phyloP scores from a whole-genome alignment of 2,329 filamentous ascomycete genomes.

The Ophiostoma pallidulum region DNA sequence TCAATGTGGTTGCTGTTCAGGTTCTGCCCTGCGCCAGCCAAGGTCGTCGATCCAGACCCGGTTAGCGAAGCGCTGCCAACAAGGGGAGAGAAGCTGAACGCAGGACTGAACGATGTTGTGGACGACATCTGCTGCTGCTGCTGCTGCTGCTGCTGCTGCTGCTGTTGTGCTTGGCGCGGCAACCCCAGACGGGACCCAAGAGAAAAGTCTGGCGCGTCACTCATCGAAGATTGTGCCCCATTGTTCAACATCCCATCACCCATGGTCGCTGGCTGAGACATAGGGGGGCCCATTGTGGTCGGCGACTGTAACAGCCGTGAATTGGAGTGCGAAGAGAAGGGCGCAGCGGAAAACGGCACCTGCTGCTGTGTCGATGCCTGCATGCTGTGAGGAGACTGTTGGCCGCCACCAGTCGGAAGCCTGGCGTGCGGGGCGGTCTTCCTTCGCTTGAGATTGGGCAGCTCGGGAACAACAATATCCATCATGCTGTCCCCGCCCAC shows the following conservation, averaged over 20 bases:
- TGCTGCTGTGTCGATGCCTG: slow-evolving; percentile 20
- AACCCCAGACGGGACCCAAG: neutral
- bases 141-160: slow-evolving; percentile 19
- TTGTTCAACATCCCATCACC: neutral
- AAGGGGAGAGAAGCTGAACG: slow-evolving; percentile 18
- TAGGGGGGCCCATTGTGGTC: neutral
- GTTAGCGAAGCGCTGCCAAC: neutral
- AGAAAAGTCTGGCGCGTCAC: neutral
- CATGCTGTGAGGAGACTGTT: slow-evolving; percentile 20
- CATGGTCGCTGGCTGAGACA: neutral
- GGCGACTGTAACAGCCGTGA: neutral
- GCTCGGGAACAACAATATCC: slow-evolving; percentile 18
- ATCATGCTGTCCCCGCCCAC: neutral
- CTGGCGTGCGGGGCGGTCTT: slow-evolving; percentile 31
- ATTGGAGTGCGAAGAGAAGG: neutral
- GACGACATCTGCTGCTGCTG: neutral
- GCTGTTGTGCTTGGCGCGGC: slow-evolving; percentile 18
- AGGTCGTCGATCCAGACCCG: neutral
- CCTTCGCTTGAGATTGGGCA: slow-evolving; percentile 41
- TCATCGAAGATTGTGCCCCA: neutral
- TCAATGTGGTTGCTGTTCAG: slow-evolving; percentile 8
- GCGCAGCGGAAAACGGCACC: neutral
- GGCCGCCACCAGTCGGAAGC: neutral
- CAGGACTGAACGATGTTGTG: slow-evolving; percentile 19
- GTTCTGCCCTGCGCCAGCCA: neutral